A percentile compares a stretch with the other conserved stretches of the same genome.
phyloP scores from a whole-genome alignment of 192 early-diverging fungal species.

The Coemansia pectinata region DNA sequence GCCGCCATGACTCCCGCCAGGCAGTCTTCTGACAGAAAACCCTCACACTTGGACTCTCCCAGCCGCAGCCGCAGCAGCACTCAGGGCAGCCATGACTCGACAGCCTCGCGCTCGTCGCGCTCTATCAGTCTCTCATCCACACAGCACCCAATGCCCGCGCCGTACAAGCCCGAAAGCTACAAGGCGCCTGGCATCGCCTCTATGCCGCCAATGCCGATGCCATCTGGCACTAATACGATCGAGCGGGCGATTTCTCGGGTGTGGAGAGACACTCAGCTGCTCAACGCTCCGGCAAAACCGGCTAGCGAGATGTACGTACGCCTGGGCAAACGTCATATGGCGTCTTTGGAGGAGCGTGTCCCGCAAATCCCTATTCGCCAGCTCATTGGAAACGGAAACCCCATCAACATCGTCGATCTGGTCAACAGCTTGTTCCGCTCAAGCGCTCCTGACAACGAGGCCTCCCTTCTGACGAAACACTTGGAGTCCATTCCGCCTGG shows the following conservation, averaged over 20 bases:
- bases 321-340: slow-evolving; percentile 30
- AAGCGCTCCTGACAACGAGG: slow-evolving; percentile 27
- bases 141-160: background rate
- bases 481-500: slow-evolving; percentile 48
- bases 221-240: slow-evolving; percentile 3
- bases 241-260: slow-evolving; percentile 18
- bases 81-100: slow-evolving; percentile 32
- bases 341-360: slow-evolving; percentile 42
- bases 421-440: slow-evolving; percentile 38
- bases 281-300: slow-evolving; percentile 11
- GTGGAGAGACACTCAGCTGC: slow-evolving; percentile 18
- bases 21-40: background rate
- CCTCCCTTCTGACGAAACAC: slow-evolving; percentile 22
- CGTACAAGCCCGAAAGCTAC: background rate
- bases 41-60: background rate
- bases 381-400: slow-evolving; percentile 16
- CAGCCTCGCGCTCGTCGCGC: slow-evolving; percentile 16
- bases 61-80: slow-evolving; percentile 38
- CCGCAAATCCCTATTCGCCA: slow-evolving; percentile 33
- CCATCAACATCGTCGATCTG: slow-evolving; percentile 34
- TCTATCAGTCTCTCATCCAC: slow-evolving; percentile 20
- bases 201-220: background rate
- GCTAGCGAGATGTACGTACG: slow-evolving; percentile 39
- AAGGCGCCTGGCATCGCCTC: background rate
- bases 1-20: slow-evolving; percentile 4